Evolutionary conservation across 345 rosid genomes (phyloP).

Genomic region (Carallia brachiata): DNA sequence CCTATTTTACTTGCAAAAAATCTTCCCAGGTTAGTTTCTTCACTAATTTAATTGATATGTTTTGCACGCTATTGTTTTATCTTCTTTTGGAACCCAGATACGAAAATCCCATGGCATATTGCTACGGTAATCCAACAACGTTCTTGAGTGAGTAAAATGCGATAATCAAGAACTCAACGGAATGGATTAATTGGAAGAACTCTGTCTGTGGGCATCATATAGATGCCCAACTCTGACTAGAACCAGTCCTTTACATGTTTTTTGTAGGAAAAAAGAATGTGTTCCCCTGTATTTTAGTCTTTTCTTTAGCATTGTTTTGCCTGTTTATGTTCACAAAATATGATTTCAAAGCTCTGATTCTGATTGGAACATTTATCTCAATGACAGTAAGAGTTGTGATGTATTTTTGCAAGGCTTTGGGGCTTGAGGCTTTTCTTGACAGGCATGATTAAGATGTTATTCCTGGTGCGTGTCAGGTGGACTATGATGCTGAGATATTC

Average conservation of each 20-base stretch:
- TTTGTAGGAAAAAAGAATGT: not conserved
- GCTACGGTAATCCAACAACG: constrained; percentile 40
- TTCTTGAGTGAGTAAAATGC: constrained; percentile 72
- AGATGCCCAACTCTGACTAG: constrained; percentile 95
- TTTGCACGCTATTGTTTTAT: not conserved
- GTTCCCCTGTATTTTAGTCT: not conserved
- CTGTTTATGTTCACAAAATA: not conserved
- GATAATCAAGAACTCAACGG: constrained; percentile 56
- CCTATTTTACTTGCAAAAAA: constrained; percentile 90
- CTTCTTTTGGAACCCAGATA: not conserved
- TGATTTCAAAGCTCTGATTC: not conserved
- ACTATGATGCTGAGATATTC: too few species aligned
- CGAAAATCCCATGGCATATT: not conserved
- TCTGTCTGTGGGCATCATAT: constrained; percentile 96
- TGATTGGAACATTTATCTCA: constrained; percentile 13
- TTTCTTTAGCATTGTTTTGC: not conserved
- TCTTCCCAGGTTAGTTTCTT: constrained; percentile 72
- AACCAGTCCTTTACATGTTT: constrained; percentile 54
- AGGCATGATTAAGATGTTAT: constrained; percentile 6
- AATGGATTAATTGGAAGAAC: constrained; percentile 60
- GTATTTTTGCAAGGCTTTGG: constrained; percentile 96
- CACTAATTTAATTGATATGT: too few species aligned
- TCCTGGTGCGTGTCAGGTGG: too few species aligned
- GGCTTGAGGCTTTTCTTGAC: constrained; percentile 98
- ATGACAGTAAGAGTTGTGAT: constrained; percentile 95